These are phyloP conservation scores for Neofusicoccum ribis DNA, from an alignment of 2,329 filamentous ascomycete species.

Conservation along the genomic window DNA sequence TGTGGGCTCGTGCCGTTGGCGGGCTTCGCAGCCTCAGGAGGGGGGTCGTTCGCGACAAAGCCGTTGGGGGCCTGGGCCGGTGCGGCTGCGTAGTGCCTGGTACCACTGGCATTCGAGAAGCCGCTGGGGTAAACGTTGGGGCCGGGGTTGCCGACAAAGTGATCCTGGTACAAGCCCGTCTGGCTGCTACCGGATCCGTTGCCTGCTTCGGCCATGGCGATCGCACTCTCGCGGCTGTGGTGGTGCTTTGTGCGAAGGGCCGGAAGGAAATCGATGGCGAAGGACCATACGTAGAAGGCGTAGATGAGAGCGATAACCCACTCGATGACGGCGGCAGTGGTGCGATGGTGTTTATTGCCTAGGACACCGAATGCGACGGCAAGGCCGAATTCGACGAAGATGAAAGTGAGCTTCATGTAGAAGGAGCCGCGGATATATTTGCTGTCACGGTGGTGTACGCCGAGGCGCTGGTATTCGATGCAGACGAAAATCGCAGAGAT, in stretches of 20 bases:
- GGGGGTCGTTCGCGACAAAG: neutral
- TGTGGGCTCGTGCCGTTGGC: no score
- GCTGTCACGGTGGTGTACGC: slow-evolving; percentile 75
- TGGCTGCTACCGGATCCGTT: neutral
- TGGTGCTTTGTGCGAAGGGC: slow-evolving; percentile 63
- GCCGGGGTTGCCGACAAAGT: neutral
- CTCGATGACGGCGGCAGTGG: slow-evolving; percentile 77
- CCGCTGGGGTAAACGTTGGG: slow-evolving; percentile 14
- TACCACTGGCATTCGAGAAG: slow-evolving; percentile 6
- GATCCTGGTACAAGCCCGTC: slow-evolving; percentile 12
- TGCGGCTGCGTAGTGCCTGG: slow-evolving; percentile 9
- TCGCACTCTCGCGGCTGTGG: slow-evolving; percentile 37
- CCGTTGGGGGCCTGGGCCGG: neutral
- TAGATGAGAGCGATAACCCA: slow-evolving; percentile 80
- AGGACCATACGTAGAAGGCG: slow-evolving; percentile 83
- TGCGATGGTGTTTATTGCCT: slow-evolving; percentile 52
- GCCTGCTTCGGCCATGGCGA: slow-evolving; percentile 28
- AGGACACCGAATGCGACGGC: slow-evolving; percentile 70
- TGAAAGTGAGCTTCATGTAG: slow-evolving; percentile 83
- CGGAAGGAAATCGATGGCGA: slow-evolving; percentile 83
- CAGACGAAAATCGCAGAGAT: slow-evolving; percentile 85
- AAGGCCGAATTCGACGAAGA: slow-evolving; percentile 75
- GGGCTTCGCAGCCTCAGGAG: no score
- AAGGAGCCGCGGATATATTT: slow-evolving; percentile 75
- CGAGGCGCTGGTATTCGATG: slow-evolving; percentile 84